Evolutionary conservation across 2,329 filamentous ascomycete genomes (phyloP).

Genomic region (Pseudocercospora pini-densiflorae): DNA sequence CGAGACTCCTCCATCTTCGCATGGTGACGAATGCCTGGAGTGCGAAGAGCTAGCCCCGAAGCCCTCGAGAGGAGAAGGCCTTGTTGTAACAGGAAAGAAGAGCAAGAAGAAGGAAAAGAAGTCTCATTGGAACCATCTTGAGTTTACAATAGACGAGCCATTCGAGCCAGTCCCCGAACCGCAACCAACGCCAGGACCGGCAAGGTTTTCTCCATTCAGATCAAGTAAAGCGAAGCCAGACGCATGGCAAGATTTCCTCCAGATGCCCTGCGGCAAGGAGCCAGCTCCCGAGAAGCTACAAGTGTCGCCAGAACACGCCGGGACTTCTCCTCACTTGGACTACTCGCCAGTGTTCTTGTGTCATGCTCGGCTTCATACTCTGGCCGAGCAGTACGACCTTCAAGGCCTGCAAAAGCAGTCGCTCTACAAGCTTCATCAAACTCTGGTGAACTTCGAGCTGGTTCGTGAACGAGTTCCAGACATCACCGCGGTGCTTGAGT

Average conservation of each 20-base stretch:
- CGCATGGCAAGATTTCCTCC: background rate
- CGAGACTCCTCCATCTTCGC: background rate
- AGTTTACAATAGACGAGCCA: background rate
- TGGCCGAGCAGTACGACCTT: constrained; percentile 17
- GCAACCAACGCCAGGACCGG: background rate
- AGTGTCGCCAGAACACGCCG: background rate
- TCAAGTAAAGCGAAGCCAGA: background rate
- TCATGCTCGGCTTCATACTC: constrained; percentile 16
- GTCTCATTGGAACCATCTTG: background rate
- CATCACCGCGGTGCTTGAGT: constrained; percentile 9
- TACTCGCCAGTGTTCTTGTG: constrained; percentile 18
- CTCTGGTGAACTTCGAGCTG: constrained; percentile 4
- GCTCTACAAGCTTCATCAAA: constrained; percentile 12
- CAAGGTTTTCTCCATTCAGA: background rate
- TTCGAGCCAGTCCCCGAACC: background rate
- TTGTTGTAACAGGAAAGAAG: background rate
- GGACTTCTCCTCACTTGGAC: background rate
- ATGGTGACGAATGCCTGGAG: background rate
- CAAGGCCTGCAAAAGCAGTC: background rate
- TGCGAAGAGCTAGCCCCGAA: background rate
- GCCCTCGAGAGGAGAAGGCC: background rate
- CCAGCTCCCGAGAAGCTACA: background rate
- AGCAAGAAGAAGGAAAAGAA: background rate
- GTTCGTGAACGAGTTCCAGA: background rate
- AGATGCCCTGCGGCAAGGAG: background rate